phyloP scores from a whole-genome alignment of 2,329 filamentous ascomycete genomes.

The Ophiostoma australiae region DNA sequence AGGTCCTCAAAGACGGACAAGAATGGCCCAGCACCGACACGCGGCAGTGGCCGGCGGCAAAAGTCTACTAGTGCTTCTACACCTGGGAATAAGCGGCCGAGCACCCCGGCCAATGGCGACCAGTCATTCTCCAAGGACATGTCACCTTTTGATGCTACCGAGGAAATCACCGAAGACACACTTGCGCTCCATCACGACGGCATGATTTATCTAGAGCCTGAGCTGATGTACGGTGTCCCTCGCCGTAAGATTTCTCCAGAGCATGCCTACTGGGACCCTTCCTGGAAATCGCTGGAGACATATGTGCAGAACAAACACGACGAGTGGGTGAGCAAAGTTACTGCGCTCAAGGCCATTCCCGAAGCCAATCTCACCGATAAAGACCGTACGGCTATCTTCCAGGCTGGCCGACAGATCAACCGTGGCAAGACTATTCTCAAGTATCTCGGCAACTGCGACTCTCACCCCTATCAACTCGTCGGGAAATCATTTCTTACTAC shows the following conservation, averaged over 20 bases:
- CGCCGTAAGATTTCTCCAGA: slow-evolving; percentile 46
- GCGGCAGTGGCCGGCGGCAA: neutral
- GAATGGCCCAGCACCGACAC: neutral
- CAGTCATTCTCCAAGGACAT: slow-evolving; percentile 1
- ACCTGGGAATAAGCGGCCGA: neutral
- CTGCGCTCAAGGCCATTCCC: slow-evolving; percentile 39
- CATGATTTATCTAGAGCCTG: slow-evolving; percentile 45
- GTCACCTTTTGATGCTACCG: slow-evolving; percentile 17
- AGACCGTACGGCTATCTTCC: slow-evolving; percentile 45
- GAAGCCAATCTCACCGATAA: slow-evolving; percentile 33
- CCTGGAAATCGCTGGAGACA: slow-evolving; percentile 46
- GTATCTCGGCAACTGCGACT: slow-evolving; percentile 47
- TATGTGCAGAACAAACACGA: slow-evolving; percentile 43
- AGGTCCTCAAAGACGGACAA: neutral
- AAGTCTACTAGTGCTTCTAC: neutral
- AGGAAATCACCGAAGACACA: slow-evolving; percentile 44
- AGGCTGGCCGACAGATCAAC: slow-evolving; percentile 53
- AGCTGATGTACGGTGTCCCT: slow-evolving; percentile 50
- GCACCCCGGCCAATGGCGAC: neutral
- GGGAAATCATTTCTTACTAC: slow-evolving; percentile 48
- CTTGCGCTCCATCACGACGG: slow-evolving; percentile 48
- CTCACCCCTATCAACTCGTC: slow-evolving; percentile 54
- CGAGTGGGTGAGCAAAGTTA: slow-evolving; percentile 47
- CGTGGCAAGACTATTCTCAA: slow-evolving; percentile 49
- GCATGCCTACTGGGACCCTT: slow-evolving; percentile 53